Conservation (phyloP, 2,329 filamentous ascomycete genomes). For the Leptographium flavum region DNA sequence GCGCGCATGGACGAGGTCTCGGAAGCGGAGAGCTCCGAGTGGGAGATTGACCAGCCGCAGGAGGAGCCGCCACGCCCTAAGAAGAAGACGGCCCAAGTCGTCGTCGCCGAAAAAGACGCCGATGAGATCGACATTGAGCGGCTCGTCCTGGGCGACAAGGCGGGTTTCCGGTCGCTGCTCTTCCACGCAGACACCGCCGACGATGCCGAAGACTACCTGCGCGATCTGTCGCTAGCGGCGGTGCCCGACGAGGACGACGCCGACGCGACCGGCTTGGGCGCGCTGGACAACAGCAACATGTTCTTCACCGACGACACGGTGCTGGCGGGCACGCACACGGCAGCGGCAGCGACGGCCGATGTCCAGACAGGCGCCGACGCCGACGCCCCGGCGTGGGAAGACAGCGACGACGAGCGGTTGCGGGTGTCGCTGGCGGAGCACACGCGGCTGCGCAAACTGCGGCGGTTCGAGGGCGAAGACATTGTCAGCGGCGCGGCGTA, state of each 20-base stretch:
- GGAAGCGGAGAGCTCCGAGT: constrained; percentile 3
- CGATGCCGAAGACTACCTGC: constrained; percentile 22
- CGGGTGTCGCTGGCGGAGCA: constrained; percentile 68
- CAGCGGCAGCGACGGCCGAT: constrained; percentile 12
- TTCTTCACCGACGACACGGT: constrained; percentile 59
- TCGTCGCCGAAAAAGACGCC: constrained; percentile 53
- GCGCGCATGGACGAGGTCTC: constrained; percentile 2
- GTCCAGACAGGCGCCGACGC: constrained; percentile 32
- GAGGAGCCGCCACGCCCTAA: neutral
- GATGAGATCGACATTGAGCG: constrained; percentile 77
- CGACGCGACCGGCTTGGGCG: constrained; percentile 15
- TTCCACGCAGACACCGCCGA: constrained; percentile 35
- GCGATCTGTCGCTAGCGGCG: constrained; percentile 16
- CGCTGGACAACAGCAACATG: constrained; percentile 64
- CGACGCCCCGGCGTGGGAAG: constrained; percentile 62
- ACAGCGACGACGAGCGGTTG: constrained; percentile 88
- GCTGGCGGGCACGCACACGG: constrained; percentile 15
- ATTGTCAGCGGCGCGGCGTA: constrained; percentile 80
- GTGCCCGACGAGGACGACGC: constrained; percentile 11
- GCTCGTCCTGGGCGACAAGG: constrained; percentile 74
- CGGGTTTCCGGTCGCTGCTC: constrained; percentile 65
- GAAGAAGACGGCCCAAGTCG: neutral
- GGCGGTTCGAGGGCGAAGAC: constrained; percentile 70
- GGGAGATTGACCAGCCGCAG: neutral
- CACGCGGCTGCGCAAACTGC: constrained; percentile 66